These are phyloP conservation scores for Thalassiosira livingstoniorum DNA, from an alignment of 352 stramenopile genomes.

Conservation along the genomic window DNA sequence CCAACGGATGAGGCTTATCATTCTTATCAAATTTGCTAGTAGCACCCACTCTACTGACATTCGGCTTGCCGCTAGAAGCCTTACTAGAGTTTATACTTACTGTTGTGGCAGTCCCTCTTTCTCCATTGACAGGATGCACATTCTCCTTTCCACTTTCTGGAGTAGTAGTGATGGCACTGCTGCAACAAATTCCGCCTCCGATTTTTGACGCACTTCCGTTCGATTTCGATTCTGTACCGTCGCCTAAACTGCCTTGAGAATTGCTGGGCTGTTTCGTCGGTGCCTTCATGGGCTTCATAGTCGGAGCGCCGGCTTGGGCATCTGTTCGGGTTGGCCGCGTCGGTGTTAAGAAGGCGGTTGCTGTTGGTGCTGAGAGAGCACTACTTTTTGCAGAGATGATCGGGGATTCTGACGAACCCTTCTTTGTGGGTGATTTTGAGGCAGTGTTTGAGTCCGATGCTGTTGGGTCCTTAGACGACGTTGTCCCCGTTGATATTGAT, in stretches of 20 bases:
- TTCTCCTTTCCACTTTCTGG: not conserved
- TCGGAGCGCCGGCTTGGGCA: not conserved
- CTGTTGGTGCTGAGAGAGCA: not conserved
- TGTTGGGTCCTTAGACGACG: too few relatives aligned
- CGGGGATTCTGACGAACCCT: too few relatives aligned
- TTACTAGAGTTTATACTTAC: too few relatives aligned
- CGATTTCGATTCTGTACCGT: not conserved
- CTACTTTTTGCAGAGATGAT: too few relatives aligned
- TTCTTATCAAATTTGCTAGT: not conserved
- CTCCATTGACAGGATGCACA: not conserved
- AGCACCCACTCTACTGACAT: not conserved
- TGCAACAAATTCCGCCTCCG: not conserved
- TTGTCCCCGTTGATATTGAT: too few relatives aligned
- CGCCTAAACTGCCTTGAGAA: not conserved
- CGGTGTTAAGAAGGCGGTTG: not conserved
- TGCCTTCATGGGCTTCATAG: slow-evolving; percentile 3
- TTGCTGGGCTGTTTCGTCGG: slow-evolving; percentile 1
- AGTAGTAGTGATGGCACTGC: not conserved
- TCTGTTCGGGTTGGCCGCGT: not conserved
- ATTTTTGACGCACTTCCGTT: not conserved
- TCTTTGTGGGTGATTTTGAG: too few relatives aligned
- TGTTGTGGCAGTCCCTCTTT: not conserved
- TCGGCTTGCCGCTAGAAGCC: too few relatives aligned
- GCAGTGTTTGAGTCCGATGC: too few relatives aligned
- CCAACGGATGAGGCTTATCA: not conserved